Evolutionary conservation across 1,284 basidiomycete genomes (phyloP), one percentile per base, ranked within the genome.

Genomic region (Tausonia pullulans): DNA sequence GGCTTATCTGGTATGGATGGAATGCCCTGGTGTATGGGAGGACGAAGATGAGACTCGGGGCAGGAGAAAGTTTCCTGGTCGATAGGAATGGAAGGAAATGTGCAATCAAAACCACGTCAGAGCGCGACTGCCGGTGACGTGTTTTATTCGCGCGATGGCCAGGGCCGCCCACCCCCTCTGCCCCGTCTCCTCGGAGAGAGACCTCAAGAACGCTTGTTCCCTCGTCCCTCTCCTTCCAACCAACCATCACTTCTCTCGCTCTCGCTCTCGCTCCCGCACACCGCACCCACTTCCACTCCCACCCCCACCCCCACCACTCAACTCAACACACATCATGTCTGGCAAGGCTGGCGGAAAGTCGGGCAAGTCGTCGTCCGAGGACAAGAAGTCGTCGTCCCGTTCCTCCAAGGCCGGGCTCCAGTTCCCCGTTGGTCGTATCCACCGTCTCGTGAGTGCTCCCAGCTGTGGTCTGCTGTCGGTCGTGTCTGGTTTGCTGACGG

Each of bases 391-490:
- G 60, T 75, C 83, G 71, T 89, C 89, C 54, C 86, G 89, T 69
- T 91, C 90, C 58, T 82, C 86, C 69, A 88, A 86, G 78, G 87
- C 71, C 53, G 72, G 72, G 59, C 71, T 72, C 58, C 71, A 72
- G 69, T 87, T 73, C 69, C 71, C 71, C 3, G 72, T 73, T 53
- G 72, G 72, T 64, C 72, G 72, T 70, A 73, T 73, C 63, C 72
- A 73, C 66, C 67, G 72, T 59, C 68, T 71, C 27, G 27, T 27
- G 27, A 27, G 27, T 27, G 27, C 27, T 2, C 2, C 27, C 27
- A 27, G 27, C 27, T 27, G 27, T 27, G 27, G 27, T 27, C 27
- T 27, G 27, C 27, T 27, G 27, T 27, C 27, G 27, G 27, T 27
- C 27, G 27, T 27, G 27, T 27, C 27, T 27, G 27, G 27, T 27